These are phyloP conservation scores for Nadsonia commutata DNA, from an alignment of 1,139 yeast species.

Conservation along the genomic window DNA sequence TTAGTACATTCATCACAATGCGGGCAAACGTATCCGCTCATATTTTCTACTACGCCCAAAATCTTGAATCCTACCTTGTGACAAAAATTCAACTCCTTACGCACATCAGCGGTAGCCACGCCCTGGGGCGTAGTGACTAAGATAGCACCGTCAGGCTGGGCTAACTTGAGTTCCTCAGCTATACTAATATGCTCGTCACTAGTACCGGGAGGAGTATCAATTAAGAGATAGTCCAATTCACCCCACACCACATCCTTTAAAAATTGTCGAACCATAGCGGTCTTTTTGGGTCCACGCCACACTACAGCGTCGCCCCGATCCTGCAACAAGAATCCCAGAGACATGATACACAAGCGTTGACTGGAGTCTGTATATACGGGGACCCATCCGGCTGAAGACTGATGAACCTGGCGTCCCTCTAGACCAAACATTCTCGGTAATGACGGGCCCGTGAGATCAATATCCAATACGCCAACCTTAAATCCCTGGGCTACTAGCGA, in stretches of 20 bases:
- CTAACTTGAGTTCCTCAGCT: slow-evolving; percentile 72
- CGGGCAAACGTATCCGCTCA: slow-evolving; percentile 96
- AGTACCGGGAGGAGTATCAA: slow-evolving; percentile 98
- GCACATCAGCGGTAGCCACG: slow-evolving; percentile 84
- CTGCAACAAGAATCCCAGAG: slow-evolving; percentile 76
- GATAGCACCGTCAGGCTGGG: slow-evolving; percentile 80
- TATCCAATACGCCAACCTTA: slow-evolving; percentile 84
- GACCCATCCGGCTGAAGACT: slow-evolving; percentile 77
- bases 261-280: slow-evolving; percentile 94
- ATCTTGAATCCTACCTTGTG: slow-evolving; percentile 67
- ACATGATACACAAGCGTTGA: slow-evolving; percentile 43
- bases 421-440: slow-evolving; percentile 93
- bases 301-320: slow-evolving; percentile 84
- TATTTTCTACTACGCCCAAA: slow-evolving; percentile 83
- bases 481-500: slow-evolving; percentile 54
- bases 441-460: slow-evolving; percentile 94
- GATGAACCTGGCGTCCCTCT: slow-evolving; percentile 66
- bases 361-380: slow-evolving; percentile 47
- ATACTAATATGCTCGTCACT: slow-evolving; percentile 96
- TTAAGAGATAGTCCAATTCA: slow-evolving; percentile 59
- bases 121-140: slow-evolving; percentile 95
- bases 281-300: slow-evolving; percentile 97
- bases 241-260: slow-evolving; percentile 89
- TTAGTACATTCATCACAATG: slow-evolving; percentile 77
- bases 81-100: slow-evolving; percentile 88